Evolutionary conservation across 352 stramenopile genomes (phyloP).

Genomic region (Phytophthora pini): DNA sequence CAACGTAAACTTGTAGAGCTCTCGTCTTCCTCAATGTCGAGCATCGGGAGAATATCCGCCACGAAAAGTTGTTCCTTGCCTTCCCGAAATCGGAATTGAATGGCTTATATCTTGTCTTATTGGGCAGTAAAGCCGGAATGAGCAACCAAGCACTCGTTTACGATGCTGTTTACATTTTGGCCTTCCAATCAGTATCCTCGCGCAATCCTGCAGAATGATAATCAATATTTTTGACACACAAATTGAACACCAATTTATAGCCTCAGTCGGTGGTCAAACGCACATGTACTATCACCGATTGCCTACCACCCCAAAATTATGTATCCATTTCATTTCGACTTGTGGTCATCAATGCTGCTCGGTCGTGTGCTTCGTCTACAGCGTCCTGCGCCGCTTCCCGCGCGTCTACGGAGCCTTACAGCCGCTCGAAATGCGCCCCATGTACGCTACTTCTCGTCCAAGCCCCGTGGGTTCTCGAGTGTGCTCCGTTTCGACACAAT

Average conservation of each 20-base stretch:
- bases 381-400: slow-evolving; percentile 1
- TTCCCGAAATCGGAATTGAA: slow-evolving; percentile 5
- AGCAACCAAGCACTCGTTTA: not conserved
- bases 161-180: too few species aligned
- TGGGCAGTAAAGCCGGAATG: slow-evolving; percentile 1
- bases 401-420: not conserved
- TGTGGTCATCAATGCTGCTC: slow-evolving; percentile 20
- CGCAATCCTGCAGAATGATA: too few species aligned
- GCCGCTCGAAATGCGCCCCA: not conserved
- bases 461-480: slow-evolving; percentile 46
- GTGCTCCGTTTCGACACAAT: slow-evolving; percentile 53
- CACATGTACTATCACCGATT: not conserved
- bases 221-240: too few species aligned
- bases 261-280: too few species aligned
- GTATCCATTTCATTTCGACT: not conserved
- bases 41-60: not conserved
- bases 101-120: not conserved
- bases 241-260: too few species aligned
- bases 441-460: slow-evolving; percentile 15
- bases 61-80: not conserved
- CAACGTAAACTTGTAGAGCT: slow-evolving; percentile 5
- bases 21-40: not conserved
- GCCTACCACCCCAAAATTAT: not conserved
- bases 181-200: too few species aligned
- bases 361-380: slow-evolving; percentile 11